Conservation (phyloP, 495 filamentous ascomycete genomes). For the Cairneyella variabilis region DNA sequence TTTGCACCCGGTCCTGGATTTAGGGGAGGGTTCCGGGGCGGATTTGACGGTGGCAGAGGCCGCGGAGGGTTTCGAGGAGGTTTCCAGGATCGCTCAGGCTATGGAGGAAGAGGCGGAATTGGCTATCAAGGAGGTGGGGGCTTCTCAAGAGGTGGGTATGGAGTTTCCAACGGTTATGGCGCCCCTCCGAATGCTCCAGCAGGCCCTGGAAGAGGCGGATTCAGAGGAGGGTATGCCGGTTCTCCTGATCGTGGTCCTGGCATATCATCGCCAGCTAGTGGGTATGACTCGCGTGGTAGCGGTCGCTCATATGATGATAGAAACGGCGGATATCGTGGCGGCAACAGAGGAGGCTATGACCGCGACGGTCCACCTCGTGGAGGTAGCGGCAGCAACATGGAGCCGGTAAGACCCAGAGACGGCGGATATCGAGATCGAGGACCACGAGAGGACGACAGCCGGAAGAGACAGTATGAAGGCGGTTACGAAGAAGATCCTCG, state of each 20-base stretch:
- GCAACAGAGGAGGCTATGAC: conserved; percentile 54
- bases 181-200: conserved; percentile 73
- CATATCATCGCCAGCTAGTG: conserved; percentile 43
- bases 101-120: conserved; percentile 42
- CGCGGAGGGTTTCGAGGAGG: conserved; percentile 51
- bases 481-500: conserved; percentile 75
- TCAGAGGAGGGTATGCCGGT: conserved; percentile 36
- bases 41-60: conserved; percentile 40
- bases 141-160: conserved; percentile 44
- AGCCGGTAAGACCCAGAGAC: conserved; percentile 59
- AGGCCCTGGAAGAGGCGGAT: conserved; percentile 64
- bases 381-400: conserved; percentile 63
- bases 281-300: conserved; percentile 55
- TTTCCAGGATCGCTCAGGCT: conserved; percentile 48
- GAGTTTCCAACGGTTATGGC: conserved; percentile 38
- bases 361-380: conserved; percentile 51
- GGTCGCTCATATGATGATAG: conserved; percentile 62
- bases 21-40: conserved; percentile 44
- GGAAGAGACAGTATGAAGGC: conserved; percentile 60
- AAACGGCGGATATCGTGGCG: conserved; percentile 55
- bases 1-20: conserved; percentile 35
- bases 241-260: conserved; percentile 31
- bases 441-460: conserved; percentile 54
- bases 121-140: conserved; percentile 61
- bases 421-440: conserved; percentile 36